A percentile compares a stretch with the other conserved stretches of the same genome.
These are phyloP conservation scores for Fusarium pininemorale DNA, from an alignment of 2,329 filamentous ascomycete species.

Conservation along the genomic window DNA sequence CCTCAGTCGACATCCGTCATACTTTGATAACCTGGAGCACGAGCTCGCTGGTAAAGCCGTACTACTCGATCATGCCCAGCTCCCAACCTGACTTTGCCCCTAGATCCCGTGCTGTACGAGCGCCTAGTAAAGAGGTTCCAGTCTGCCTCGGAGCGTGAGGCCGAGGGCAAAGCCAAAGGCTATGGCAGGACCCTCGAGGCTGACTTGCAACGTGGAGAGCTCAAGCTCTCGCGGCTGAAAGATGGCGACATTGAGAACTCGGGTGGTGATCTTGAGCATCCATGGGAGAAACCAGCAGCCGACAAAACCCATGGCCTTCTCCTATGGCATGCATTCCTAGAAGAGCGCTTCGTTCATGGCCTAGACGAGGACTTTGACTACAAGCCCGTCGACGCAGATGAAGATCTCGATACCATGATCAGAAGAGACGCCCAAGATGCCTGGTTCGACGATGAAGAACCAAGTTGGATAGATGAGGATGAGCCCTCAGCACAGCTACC, in stretches of 20 bases:
- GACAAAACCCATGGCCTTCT: constrained; percentile 71
- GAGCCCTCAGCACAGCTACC: constrained; percentile 27
- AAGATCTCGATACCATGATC: constrained; percentile 73
- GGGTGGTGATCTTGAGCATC: constrained; percentile 49
- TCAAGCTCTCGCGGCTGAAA: constrained; percentile 69
- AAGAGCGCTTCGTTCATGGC: constrained; percentile 77
- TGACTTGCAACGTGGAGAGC: constrained; percentile 79
- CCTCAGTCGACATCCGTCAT: constrained; percentile 75
- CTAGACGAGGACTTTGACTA: constrained; percentile 85
- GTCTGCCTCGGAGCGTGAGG: constrained; percentile 75
- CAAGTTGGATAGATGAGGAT: constrained; percentile 66
- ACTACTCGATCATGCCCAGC: neutral
- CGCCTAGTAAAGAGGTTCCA: constrained; percentile 81
- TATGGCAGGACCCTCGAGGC: constrained; percentile 83
- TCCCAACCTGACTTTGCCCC: constrained; percentile 11
- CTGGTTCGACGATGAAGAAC: constrained; percentile 84
- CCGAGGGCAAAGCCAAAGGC: constrained; percentile 76
- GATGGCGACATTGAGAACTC: constrained; percentile 6
- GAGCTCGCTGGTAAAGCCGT: constrained; percentile 59
- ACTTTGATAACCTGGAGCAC: constrained; percentile 68
- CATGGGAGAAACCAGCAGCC: constrained; percentile 44
- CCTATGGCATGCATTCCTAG: constrained; percentile 78
- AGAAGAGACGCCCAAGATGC: constrained; percentile 73
- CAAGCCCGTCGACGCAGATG: constrained; percentile 71
- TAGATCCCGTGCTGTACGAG: constrained; percentile 85